A percentile compares a stretch with the other conserved stretches of the same genome.
phyloP scores from a whole-genome alignment of 768 basidiomycete genomes.

The Fistulinella prunicolor region DNA sequence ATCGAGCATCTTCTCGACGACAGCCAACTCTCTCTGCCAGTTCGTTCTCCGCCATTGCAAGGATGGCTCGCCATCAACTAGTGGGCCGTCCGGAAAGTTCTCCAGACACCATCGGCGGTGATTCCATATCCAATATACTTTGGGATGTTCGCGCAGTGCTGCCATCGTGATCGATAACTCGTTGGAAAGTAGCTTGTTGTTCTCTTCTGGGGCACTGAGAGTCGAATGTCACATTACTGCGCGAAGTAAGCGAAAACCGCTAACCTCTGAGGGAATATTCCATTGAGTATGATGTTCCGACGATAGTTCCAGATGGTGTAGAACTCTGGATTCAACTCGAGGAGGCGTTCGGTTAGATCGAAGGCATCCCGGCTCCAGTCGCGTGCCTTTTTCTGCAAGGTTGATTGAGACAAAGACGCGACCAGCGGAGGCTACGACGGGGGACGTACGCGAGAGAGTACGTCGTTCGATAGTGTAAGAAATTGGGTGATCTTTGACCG shows the following conservation, averaged over 20 bases:
- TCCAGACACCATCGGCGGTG: slow-evolving; percentile 95
- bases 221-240: slow-evolving; percentile 8
- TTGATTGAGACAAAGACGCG: neutral
- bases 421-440: neutral
- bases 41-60: slow-evolving; percentile 72
- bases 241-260: slow-evolving; percentile 7
- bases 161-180: slow-evolving; percentile 82
- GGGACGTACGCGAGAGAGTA: slow-evolving; percentile 59
- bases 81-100: slow-evolving; percentile 75
- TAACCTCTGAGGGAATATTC: slow-evolving; percentile 68
- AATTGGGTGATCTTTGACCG: slow-evolving; percentile 75
- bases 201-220: slow-evolving; percentile 55
- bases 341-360: slow-evolving; percentile 68
- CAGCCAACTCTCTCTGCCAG: slow-evolving; percentile 83
- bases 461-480: slow-evolving; percentile 56
- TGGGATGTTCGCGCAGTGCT: slow-evolving; percentile 82
- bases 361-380: slow-evolving; percentile 78
- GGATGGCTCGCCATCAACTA: slow-evolving; percentile 38
- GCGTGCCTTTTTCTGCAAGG: slow-evolving; percentile 57
- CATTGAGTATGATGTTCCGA: slow-evolving; percentile 69
- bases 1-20: slow-evolving; percentile 92
- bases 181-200: slow-evolving; percentile 60
- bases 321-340: slow-evolving; percentile 90
- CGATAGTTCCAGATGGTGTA: slow-evolving; percentile 98
- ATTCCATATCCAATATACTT: slow-evolving; percentile 99